Percentiles rank a stretch among this genome's conserved stretches.
Conservation (phyloP, 306 rosid species). For the Sesbania bispinosa region DNA sequence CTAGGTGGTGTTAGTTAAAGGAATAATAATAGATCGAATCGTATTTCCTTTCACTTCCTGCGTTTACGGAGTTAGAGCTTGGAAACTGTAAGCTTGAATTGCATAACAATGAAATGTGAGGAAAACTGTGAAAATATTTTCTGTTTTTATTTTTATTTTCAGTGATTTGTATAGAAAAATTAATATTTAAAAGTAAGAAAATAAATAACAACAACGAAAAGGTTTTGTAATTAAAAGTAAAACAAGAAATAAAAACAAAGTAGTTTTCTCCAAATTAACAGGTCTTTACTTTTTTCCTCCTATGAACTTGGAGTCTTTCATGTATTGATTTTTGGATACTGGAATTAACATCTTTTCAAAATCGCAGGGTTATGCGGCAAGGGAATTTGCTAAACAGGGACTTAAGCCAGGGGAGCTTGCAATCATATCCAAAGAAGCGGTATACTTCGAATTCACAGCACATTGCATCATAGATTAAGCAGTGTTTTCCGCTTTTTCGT, state of each 20-base stretch:
- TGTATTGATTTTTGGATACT: neutral
- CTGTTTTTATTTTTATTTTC: neutral
- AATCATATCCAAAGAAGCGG: conserved; percentile 89
- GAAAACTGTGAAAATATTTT: neutral
- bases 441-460: conserved; percentile 22
- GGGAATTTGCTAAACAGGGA: conserved; percentile 85
- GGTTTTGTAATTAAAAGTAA: too few relatives aligned
- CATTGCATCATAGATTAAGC: neutral
- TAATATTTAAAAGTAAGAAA: too few relatives aligned
- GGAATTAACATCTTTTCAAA: neutral
- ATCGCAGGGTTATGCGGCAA: conserved; percentile 93
- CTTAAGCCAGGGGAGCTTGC: conserved; percentile 88
- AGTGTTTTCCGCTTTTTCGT: neutral
- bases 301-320: neutral
- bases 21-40: neutral
- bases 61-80: neutral
- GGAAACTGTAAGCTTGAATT: neutral
- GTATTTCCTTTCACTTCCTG: neutral
- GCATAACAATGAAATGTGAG: neutral
- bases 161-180: too few relatives aligned
- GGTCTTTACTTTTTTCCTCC: too few relatives aligned
- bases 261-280: too few relatives aligned
- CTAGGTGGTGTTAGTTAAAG: neutral
- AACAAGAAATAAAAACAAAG: too few relatives aligned
- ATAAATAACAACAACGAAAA: too few relatives aligned